Conservation (phyloP, 768 basidiomycete genomes). For the Leccinum disarticulatum region DNA sequence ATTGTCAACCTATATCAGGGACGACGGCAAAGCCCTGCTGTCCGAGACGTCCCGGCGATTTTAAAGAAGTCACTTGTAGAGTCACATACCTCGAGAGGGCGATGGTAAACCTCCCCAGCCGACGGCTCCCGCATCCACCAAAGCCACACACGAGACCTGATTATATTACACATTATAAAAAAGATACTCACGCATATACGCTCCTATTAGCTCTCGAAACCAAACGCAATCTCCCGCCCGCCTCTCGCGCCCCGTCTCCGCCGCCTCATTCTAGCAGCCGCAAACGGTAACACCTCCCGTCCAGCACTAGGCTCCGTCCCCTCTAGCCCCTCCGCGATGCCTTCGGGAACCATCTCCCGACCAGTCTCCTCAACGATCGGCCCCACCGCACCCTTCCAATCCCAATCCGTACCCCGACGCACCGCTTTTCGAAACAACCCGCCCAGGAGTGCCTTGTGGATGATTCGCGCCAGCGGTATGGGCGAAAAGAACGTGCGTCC, state of each 20-base stretch:
- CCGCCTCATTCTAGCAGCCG: constrained; percentile 27
- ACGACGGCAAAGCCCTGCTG: no score
- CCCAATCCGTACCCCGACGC: constrained; percentile 19
- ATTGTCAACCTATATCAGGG: no score
- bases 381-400: constrained; percentile 20
- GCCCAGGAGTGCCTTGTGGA: constrained; percentile 20
- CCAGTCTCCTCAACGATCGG: constrained; percentile 20
- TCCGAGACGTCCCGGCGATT: neutral
- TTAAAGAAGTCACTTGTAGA: neutral
- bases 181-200: neutral
- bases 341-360: constrained; percentile 21
- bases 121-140: neutral
- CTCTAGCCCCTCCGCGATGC: neutral
- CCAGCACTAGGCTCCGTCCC: neutral
- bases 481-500: constrained; percentile 16
- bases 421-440: constrained; percentile 24
- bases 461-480: constrained; percentile 23
- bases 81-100: neutral
- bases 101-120: no score
- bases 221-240: constrained; percentile 19
- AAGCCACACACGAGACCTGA: neutral
- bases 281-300: constrained; percentile 14
- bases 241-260: constrained; percentile 21
- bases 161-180: neutral
- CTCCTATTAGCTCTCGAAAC: constrained; percentile 1